A percentile compares a stretch with the other conserved stretches of the same genome.
Conservation (phyloP, 306 rosid genomes). For the Quercus rubra region DNA sequence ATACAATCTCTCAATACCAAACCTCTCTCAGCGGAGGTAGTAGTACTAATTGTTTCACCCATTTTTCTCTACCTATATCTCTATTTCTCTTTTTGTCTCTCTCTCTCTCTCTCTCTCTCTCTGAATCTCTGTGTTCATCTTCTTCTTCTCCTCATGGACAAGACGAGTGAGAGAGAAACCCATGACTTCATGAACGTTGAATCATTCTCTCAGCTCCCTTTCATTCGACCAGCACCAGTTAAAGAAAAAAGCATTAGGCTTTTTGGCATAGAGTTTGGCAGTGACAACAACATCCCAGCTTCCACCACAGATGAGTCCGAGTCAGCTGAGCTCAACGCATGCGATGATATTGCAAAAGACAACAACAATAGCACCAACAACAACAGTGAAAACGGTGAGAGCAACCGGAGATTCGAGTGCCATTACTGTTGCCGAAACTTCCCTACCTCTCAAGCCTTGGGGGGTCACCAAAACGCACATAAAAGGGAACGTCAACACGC, state of each 20-base stretch:
- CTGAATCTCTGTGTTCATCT: not conserved
- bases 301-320: slow-evolving; percentile 25
- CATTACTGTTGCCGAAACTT: slow-evolving; percentile 94
- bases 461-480: slow-evolving; percentile 96
- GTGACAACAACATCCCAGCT: not conserved
- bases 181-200: slow-evolving; percentile 95
- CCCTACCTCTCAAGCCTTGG: slow-evolving; percentile 91
- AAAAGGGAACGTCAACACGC: slow-evolving; percentile 93
- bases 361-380: not conserved
- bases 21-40: no score
- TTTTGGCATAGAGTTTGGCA: slow-evolving; percentile 74
- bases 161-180: slow-evolving; percentile 59
- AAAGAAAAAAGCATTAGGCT: slow-evolving; percentile 70
- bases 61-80: not conserved
- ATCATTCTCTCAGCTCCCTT: slow-evolving; percentile 93
- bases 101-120: not conserved
- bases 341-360: slow-evolving; percentile 21
- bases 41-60: not conserved
- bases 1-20: not conserved
- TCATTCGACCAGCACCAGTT: slow-evolving; percentile 69
- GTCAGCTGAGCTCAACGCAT: slow-evolving; percentile 27
- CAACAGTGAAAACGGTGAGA: slow-evolving; percentile 32
- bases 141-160: slow-evolving; percentile 48
- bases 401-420: slow-evolving; percentile 78
- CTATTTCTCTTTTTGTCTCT: not conserved